A percentile compares a stretch with the other conserved stretches of the same genome.
Conservation (phyloP, 2,329 filamentous ascomycete species). For the Pseudogymnoascus sp. region DNA sequence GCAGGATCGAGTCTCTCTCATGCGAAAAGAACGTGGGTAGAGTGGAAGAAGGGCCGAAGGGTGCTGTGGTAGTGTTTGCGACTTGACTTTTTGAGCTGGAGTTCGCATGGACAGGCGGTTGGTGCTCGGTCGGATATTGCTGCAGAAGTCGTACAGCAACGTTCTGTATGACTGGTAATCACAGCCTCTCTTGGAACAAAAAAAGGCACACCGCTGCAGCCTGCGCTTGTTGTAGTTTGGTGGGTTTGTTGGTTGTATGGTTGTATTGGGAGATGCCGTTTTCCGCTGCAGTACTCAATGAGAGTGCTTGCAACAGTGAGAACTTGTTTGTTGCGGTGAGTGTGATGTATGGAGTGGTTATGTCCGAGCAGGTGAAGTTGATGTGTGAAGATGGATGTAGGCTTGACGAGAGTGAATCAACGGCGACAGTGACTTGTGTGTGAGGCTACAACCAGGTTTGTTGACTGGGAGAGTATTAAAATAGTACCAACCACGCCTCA, state of each 20-base stretch:
- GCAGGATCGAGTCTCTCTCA: neutral
- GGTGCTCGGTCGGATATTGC: neutral
- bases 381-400: neutral
- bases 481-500: neutral
- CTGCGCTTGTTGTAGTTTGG: neutral
- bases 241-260: neutral
- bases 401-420: neutral
- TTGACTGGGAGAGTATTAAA: neutral
- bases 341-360: neutral
- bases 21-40: neutral
- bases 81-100: neutral
- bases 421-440: neutral
- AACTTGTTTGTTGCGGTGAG: neutral
- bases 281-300: neutral
- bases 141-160: neutral
- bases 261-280: neutral
- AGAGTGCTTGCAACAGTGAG: neutral
- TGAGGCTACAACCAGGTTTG: neutral
- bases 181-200: neutral
- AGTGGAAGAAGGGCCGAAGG: neutral
- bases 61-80: neutral
- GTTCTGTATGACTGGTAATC: neutral
- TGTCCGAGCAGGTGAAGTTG: neutral
- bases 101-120: neutral
- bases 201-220: neutral